phyloP scores from a whole-genome alignment of 345 rosid genomes.

The Leavenworthia alabamica region DNA sequence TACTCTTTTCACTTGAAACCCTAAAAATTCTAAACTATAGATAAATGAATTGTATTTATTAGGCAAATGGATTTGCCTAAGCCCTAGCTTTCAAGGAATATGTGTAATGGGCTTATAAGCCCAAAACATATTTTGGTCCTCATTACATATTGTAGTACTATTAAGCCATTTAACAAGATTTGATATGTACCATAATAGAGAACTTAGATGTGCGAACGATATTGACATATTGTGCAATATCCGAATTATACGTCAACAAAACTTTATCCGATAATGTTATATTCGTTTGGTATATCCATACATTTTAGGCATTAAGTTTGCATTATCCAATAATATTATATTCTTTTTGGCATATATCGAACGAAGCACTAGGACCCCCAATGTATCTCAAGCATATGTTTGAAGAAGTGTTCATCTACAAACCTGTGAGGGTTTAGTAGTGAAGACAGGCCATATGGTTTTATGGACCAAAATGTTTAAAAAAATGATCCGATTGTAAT shows the following conservation, averaged over 20 bases:
- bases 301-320: too few relatives aligned
- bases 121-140: not conserved
- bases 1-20: conserved; percentile 2
- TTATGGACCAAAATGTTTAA: not conserved
- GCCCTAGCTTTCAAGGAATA: conserved; percentile 13
- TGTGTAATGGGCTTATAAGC: not conserved
- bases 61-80: conserved; percentile 2
- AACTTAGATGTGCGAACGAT: too few relatives aligned
- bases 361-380: too few relatives aligned
- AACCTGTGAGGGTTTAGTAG: too few relatives aligned
- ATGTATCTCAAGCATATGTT: too few relatives aligned
- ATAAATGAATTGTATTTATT: conserved; percentile 6
- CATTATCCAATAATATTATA: too few relatives aligned
- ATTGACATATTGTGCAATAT: too few relatives aligned
- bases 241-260: too few relatives aligned
- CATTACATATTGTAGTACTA: not conserved
- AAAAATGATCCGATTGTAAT: not conserved
- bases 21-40: not conserved
- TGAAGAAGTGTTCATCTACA: too few relatives aligned
- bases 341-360: too few relatives aligned
- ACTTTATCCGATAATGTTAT: too few relatives aligned
- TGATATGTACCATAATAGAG: not conserved
- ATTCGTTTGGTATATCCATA: too few relatives aligned
- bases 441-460: not conserved
- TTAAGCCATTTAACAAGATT: not conserved